Conservation (phyloP, 1,284 basidiomycete genomes). For the Puccinia triticina region DNA sequence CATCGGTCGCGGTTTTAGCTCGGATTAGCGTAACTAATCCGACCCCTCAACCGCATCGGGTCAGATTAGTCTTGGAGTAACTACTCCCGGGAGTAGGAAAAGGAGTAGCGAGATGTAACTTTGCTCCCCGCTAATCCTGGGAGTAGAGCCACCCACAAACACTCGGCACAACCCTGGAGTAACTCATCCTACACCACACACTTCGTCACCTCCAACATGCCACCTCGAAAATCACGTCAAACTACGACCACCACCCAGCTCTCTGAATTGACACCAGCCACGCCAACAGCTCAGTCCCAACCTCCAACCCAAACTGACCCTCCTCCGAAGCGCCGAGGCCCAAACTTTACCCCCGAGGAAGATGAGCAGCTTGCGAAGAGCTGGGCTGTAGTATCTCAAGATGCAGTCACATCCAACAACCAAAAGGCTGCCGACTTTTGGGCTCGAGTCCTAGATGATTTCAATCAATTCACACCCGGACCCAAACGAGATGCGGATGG, state of each 20-base stretch:
- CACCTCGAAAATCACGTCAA: background rate
- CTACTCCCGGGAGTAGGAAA: background rate
- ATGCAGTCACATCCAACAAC: background rate
- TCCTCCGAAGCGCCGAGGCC: background rate
- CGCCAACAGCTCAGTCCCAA: background rate
- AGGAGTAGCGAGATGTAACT: background rate
- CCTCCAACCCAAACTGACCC: background rate
- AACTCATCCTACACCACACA: background rate
- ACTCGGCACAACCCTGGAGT: background rate
- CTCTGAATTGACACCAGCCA: too few relatives aligned
- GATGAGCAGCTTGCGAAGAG: slow-evolving; percentile 10
- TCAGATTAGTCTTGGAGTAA: background rate
- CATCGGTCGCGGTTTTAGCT: background rate
- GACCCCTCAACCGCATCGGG: background rate
- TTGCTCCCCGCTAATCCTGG: background rate
- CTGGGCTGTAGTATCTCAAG: background rate
- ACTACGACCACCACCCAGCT: background rate
- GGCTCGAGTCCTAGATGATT: background rate
- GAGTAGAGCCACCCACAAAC: background rate
- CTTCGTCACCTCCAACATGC: background rate
- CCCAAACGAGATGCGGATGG: background rate
- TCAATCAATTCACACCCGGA: background rate
- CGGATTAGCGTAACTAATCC: background rate
- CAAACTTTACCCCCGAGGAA: background rate
- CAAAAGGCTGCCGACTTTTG: background rate